Base-by-base conservation (phyloP, 768 basidiomycete species). In the Tremella fuciformis region DNA sequence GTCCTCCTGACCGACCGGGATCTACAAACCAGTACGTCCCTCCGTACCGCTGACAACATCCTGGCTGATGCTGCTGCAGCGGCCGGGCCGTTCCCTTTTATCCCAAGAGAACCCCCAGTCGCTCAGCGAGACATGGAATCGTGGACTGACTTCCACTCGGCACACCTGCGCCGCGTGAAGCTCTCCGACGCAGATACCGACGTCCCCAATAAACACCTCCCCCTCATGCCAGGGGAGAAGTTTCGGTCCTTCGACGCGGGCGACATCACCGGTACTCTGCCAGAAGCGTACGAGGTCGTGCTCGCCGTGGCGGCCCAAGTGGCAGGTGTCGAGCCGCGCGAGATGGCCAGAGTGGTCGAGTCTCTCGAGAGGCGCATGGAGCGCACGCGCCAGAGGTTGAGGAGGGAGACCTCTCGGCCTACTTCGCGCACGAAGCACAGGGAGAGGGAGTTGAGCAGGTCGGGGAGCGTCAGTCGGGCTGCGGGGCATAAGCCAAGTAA, bases 241-340 rank as follows among this genome's bases (percentile, higher is more conserved):
- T 85, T 87, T 77, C 78, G 78, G 50, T 82, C 90, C 49, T 89
- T 85, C 78, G 80, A 84, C 34, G 78, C 81, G n/a, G 79, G 80
- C n/a, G 91, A 91, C 64, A 78, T 83, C 51, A 77, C 83, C 24
- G 89, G 89, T 34, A 77, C 77, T 4, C 58, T 88, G 25, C 80
- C 83, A 2, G 77, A 69, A 3, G 83, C 83, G 48, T 83, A 83
- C 60, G 79, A 78, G 29, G 52, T 73, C 40, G 80, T 91, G 8
- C 56, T 89, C 0, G 71, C 71, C 19, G 80, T 81, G 18, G 86
- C 80, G 0, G 83, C 82, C 6, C 55, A 70, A 41, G 84, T 85
- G 80, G 75, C 81, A 0, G 86, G 88, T 1, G 82, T 86, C 4
- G 75, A 77, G 0, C 76, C 74, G 19, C 82, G 83, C 52, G 81